Evolutionary conservation across 106 monocot species (phyloP).

Genomic region (Triglochin maritima): DNA sequence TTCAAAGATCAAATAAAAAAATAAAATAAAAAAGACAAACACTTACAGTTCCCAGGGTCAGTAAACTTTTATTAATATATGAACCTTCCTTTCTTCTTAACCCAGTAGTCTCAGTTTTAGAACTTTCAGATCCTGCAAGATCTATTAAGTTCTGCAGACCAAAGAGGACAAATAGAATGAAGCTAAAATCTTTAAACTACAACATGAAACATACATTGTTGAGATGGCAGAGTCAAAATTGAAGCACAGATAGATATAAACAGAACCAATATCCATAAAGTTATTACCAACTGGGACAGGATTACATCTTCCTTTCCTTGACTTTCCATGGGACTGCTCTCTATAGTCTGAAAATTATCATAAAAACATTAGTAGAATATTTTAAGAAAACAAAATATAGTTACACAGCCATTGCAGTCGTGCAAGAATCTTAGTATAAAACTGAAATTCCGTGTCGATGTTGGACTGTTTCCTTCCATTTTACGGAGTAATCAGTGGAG

Average conservation of each 20-base stretch:
- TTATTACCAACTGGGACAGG: slow-evolving; percentile 78
- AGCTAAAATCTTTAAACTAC: too few relatives aligned
- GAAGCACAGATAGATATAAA: neutral
- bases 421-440: too few relatives aligned
- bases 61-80: slow-evolving; percentile 95
- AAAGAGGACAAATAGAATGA: neutral
- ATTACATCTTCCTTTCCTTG: slow-evolving; percentile 63
- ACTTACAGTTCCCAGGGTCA: slow-evolving; percentile 95
- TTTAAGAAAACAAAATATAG: too few relatives aligned
- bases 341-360: slow-evolving; percentile 51
- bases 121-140: slow-evolving; percentile 97
- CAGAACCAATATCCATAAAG: neutral
- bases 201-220: neutral
- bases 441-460: too few relatives aligned
- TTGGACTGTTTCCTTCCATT: too few relatives aligned
- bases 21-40: neutral
- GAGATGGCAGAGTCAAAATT: neutral
- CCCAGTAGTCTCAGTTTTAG: slow-evolving; percentile 94
- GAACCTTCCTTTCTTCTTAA: slow-evolving; percentile 95
- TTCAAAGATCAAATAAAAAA: neutral
- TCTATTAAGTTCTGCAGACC: slow-evolving; percentile 86
- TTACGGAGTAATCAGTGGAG: too few relatives aligned
- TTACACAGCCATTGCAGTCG: too few relatives aligned
- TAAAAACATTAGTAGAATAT: neutral
- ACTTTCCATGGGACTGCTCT: slow-evolving; percentile 75